Evolutionary conservation across 768 basidiomycete genomes (phyloP).

Genomic region (Termitomyces sp.): DNA sequence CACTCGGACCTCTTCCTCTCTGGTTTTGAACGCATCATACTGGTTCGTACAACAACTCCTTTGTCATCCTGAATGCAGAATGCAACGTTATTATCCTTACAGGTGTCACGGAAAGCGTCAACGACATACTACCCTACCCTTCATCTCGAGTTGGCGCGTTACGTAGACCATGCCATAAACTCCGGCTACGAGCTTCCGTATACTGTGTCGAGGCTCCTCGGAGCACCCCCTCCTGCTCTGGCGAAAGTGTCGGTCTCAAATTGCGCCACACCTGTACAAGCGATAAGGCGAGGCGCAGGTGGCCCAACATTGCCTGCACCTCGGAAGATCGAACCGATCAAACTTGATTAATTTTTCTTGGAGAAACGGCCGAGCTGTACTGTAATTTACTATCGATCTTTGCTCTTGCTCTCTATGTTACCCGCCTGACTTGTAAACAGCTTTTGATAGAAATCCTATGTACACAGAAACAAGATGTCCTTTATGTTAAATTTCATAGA

Average conservation of each 20-base stretch:
- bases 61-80: not conserved
- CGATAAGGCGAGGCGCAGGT: conserved; percentile 19
- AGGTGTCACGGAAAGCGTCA: conserved; percentile 96
- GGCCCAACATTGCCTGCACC: conserved; percentile 37
- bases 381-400: conserved; percentile 9
- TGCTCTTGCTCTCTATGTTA: not conserved
- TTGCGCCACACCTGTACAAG: conserved; percentile 19
- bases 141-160: conserved; percentile 90
- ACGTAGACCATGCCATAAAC: conserved; percentile 60
- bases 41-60: conserved; percentile 44
- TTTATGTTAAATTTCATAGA: not conserved
- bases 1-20: conserved; percentile 87
- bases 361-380: not conserved
- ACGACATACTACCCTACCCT: conserved; percentile 91
- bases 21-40: conserved; percentile 84
- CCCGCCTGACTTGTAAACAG: not conserved
- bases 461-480: not conserved
- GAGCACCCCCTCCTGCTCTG: conserved; percentile 64
- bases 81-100: not conserved
- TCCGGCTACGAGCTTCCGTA: conserved; percentile 79
- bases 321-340: conserved; percentile 38
- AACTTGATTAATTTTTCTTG: conserved; percentile 24
- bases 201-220: conserved; percentile 74
- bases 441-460: not conserved
- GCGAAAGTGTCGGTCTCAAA: conserved; percentile 38